phyloP scores from a whole-genome alignment of 2,329 filamentous ascomycete genomes.

The Ceratocystis albifundus region DNA sequence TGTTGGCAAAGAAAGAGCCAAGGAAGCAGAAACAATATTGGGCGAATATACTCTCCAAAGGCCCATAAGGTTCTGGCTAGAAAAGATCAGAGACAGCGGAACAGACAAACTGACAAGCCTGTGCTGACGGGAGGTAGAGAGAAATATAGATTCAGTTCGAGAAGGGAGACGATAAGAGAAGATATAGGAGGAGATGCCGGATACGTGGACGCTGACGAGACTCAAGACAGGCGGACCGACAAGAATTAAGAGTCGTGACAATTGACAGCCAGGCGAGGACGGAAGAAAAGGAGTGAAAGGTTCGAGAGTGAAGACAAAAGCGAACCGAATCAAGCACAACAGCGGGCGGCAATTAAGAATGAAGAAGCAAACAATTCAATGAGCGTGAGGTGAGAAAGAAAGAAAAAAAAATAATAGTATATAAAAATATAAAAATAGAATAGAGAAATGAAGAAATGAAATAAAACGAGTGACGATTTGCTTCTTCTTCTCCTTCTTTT shows the following conservation, averaged over 20 bases:
- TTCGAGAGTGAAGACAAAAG: background rate
- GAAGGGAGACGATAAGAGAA: background rate
- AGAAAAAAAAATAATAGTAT: slow-evolving; percentile 5
- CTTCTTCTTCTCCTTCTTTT: too few species aligned
- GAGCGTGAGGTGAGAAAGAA: background rate
- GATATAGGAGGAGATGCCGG: background rate
- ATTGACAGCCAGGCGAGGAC: background rate
- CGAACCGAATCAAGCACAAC: background rate
- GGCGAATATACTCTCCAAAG: too few species aligned
- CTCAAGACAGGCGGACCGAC: background rate
- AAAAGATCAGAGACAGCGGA: background rate
- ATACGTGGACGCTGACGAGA: background rate
- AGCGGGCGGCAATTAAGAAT: background rate
- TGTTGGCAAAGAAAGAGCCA: background rate
- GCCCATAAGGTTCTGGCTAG: too few species aligned
- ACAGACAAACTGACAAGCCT: background rate
- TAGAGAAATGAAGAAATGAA: too few species aligned
- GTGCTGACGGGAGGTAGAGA: background rate
- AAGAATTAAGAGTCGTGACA: background rate
- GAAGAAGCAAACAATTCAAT: background rate
- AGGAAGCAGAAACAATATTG: background rate
- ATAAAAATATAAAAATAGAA: background rate
- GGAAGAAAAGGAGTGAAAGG: too few species aligned
- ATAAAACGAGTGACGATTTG: background rate
- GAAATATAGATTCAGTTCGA: background rate